A percentile compares a stretch with the other conserved stretches of the same genome.
Evolutionary conservation across 1,139 yeast species (phyloP).

Genomic region (Yamadazyma spencermartinsiae): DNA sequence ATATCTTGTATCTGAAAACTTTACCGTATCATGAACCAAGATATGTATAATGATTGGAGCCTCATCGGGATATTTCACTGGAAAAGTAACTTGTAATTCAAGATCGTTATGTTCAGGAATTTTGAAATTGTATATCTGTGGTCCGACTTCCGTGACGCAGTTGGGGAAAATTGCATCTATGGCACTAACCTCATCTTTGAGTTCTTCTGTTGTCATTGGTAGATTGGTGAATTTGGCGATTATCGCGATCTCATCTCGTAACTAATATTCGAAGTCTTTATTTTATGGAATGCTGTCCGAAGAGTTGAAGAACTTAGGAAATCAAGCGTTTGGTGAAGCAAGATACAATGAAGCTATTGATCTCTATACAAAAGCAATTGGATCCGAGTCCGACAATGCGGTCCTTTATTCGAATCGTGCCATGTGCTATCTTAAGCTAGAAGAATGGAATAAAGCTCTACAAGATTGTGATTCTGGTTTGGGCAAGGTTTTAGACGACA

Average conservation of each 20-base stretch:
- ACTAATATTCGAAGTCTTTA: neutral
- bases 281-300: neutral
- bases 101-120: slow-evolving; percentile 67
- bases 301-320: slow-evolving; percentile 56
- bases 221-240: neutral
- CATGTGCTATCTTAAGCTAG: slow-evolving; percentile 61
- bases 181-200: slow-evolving; percentile 77
- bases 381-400: slow-evolving; percentile 55
- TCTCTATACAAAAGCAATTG: slow-evolving; percentile 38
- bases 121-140: slow-evolving; percentile 48
- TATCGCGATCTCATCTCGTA: neutral
- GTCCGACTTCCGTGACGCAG: slow-evolving; percentile 30
- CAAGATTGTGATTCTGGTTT: slow-evolving; percentile 63
- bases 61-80: slow-evolving; percentile 66
- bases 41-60: slow-evolving; percentile 59
- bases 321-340: slow-evolving; percentile 58
- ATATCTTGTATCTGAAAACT: slow-evolving; percentile 44
- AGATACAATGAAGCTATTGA: slow-evolving; percentile 59
- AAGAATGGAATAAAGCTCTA: slow-evolving; percentile 57
- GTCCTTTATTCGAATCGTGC: slow-evolving; percentile 79
- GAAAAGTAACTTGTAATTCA: slow-evolving; percentile 65
- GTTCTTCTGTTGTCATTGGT: slow-evolving; percentile 52
- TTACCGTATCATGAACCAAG: slow-evolving; percentile 28
- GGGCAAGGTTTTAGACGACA: slow-evolving; percentile 28
- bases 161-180: slow-evolving; percentile 89